A percentile compares a stretch with the other conserved stretches of the same genome.
phyloP scores from a whole-genome alignment of 1,284 basidiomycete genomes.

The Ceratobasidium sp. region DNA sequence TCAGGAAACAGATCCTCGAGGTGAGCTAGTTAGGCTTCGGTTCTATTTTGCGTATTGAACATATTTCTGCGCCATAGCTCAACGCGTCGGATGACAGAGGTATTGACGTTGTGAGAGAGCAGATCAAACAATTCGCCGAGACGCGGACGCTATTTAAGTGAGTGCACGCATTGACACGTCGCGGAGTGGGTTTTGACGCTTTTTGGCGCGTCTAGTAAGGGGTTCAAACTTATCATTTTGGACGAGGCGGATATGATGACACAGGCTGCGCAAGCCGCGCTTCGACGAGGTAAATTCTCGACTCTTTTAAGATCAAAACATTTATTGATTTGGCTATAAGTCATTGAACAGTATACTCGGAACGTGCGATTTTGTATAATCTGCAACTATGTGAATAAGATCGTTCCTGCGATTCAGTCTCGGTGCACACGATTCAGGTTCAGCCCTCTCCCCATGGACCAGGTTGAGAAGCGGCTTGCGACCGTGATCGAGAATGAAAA shows the following conservation, averaged over 20 bases:
- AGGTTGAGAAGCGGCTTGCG: slow-evolving; percentile 87
- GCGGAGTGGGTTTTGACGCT: no score
- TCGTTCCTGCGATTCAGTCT: slow-evolving; percentile 97
- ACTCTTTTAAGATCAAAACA: slow-evolving; percentile 62
- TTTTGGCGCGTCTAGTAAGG: slow-evolving; percentile 72
- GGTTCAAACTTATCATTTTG: slow-evolving; percentile 97
- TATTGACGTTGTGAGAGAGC: slow-evolving; percentile 98
- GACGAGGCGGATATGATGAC: slow-evolving; percentile 99
- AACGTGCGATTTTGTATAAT: slow-evolving; percentile 99
- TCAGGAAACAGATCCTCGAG: slow-evolving; percentile 93
- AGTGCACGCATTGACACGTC: slow-evolving; percentile 44
- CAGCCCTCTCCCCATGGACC: slow-evolving; percentile 89
- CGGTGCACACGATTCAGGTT: slow-evolving; percentile 98
- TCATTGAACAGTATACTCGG: slow-evolving; percentile 98
- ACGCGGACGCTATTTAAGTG: slow-evolving; percentile 84
- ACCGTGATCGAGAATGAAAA: slow-evolving; percentile 88
- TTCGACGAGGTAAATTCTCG: slow-evolving; percentile 74
- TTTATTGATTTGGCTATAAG: slow-evolving; percentile 56
- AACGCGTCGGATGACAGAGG: slow-evolving; percentile 99
- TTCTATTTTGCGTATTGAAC: not conserved
- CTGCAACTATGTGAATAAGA: slow-evolving; percentile 99
- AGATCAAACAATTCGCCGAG: slow-evolving; percentile 98
- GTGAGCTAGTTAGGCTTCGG: slow-evolving; percentile 60
- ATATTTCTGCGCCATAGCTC: slow-evolving; percentile 65
- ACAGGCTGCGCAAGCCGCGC: slow-evolving; percentile 94